phyloP scores from a whole-genome alignment of 345 rosid genomes.

The Syzygium grande region DNA sequence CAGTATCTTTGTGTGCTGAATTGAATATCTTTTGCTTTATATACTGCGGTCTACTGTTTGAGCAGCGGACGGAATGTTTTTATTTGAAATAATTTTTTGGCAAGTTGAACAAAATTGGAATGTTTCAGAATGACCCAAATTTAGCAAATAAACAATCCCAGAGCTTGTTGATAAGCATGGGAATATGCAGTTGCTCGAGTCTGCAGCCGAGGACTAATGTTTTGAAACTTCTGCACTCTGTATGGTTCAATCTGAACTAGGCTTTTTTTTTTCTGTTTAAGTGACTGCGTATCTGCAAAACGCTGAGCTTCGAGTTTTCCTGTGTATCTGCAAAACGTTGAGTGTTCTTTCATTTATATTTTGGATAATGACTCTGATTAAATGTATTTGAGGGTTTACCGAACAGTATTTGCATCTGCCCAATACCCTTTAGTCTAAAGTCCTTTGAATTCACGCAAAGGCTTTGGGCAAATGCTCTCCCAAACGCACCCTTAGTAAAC shows the following conservation, averaged over 20 bases:
- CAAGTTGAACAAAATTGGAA: not conserved
- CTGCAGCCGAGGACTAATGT: not conserved
- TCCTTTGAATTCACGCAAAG: not conserved
- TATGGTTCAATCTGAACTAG: not conserved
- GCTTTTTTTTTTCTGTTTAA: not conserved
- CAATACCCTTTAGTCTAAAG: not conserved
- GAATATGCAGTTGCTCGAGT: not conserved
- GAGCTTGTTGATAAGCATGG: not conserved
- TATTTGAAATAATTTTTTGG: not conserved
- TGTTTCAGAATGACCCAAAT: not conserved
- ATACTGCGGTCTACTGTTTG: not conserved
- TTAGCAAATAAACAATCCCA: not conserved
- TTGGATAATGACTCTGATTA: constrained; percentile 65
- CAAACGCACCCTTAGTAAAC: not conserved
- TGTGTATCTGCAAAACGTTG: constrained; percentile 55
- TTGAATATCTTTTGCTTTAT: not conserved
- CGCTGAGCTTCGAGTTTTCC: constrained; percentile 35
- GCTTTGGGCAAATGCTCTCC: not conserved
- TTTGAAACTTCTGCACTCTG: not conserved
- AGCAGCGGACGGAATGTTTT: not conserved
- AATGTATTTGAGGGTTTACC: not conserved
- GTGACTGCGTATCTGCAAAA: constrained; percentile 34
- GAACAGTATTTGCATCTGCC: not conserved
- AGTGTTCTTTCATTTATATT: constrained; percentile 78
- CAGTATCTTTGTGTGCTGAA: not conserved